Percentiles rank a stretch among this genome's conserved stretches.
phyloP scores from a whole-genome alignment of 129 eudicot genomes.

The Flaveria brownii region DNA sequence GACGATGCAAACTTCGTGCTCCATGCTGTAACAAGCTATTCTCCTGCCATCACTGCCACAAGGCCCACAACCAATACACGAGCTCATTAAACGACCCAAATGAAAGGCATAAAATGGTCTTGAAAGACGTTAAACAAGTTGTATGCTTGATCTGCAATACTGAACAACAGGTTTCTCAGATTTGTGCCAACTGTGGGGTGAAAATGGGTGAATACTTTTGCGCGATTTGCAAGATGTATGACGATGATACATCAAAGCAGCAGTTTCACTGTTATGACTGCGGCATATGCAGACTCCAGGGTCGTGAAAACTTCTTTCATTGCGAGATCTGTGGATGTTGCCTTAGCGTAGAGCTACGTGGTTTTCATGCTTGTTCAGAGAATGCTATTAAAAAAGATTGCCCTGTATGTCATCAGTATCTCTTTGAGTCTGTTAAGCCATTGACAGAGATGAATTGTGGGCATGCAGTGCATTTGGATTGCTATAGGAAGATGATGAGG shows the following conservation, averaged over 20 bases:
- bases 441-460: constrained; percentile 58
- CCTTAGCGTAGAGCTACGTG: constrained; percentile 39
- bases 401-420: constrained; percentile 79
- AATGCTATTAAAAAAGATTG: constrained; percentile 61
- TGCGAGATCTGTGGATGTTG: constrained; percentile 74
- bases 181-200: constrained; percentile 64
- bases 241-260: constrained; percentile 53
- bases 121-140: constrained; percentile 68
- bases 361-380: constrained; percentile 61
- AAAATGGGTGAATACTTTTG: constrained; percentile 82
- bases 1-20: constrained; percentile 72
- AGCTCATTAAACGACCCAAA: constrained; percentile 49
- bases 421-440: constrained; percentile 63
- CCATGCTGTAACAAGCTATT: constrained; percentile 70
- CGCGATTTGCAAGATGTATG: constrained; percentile 61
- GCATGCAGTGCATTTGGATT: constrained; percentile 61
- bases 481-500: constrained; percentile 46
- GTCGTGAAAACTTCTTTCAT: constrained; percentile 64
- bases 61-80: constrained; percentile 55
- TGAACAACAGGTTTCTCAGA: constrained; percentile 61
- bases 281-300: constrained; percentile 83
- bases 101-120: constrained; percentile 65
- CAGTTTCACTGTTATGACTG: constrained; percentile 76
- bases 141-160: constrained; percentile 66
- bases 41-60: constrained; percentile 79